Percentiles rank a stretch among this genome's conserved stretches.
These are phyloP conservation scores for Aspergillus fijiensis DNA, from an alignment of 2,329 filamentous ascomycete species.

Conservation along the genomic window DNA sequence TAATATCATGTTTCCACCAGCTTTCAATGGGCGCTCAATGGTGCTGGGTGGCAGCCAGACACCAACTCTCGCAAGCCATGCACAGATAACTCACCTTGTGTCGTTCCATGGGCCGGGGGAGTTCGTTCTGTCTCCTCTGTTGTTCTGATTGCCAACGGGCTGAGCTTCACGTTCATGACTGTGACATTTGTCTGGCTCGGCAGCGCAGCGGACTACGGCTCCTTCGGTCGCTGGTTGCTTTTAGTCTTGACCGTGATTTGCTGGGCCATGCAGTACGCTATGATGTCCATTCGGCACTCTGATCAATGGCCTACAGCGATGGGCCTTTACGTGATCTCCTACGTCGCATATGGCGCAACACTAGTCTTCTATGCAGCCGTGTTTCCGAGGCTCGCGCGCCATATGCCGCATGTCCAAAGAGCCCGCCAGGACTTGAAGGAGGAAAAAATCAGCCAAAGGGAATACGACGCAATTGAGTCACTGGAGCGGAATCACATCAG, in stretches of 20 bases:
- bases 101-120: conserved; percentile 42
- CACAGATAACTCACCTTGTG: conserved; percentile 37
- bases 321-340: conserved; percentile 43
- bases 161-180: conserved; percentile 46
- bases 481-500: conserved; percentile 45
- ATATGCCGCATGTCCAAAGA: conserved; percentile 44
- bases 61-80: conserved; percentile 34
- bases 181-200: conserved; percentile 45
- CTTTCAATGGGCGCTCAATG: conserved; percentile 44
- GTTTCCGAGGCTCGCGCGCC: conserved; percentile 42
- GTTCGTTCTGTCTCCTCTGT: conserved; percentile 41
- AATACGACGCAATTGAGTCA: conserved; percentile 45
- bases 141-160: conserved; percentile 43
- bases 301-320: conserved; percentile 44
- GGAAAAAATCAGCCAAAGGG: conserved; percentile 37
- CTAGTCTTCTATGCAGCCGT: conserved; percentile 46
- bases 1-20: conserved; percentile 17
- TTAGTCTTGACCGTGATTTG: conserved; percentile 42
- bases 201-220: conserved; percentile 45
- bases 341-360: conserved; percentile 43
- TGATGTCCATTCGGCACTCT: conserved; percentile 39
- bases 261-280: conserved; percentile 44
- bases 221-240: conserved; percentile 44
- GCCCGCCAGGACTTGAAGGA: conserved; percentile 42
- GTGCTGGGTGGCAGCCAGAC: conserved; percentile 39